A percentile compares a stretch with the other conserved stretches of the same genome.
phyloP scores from a whole-genome alignment of 202 grass and related monocot species.

The Setaria italica region DNA sequence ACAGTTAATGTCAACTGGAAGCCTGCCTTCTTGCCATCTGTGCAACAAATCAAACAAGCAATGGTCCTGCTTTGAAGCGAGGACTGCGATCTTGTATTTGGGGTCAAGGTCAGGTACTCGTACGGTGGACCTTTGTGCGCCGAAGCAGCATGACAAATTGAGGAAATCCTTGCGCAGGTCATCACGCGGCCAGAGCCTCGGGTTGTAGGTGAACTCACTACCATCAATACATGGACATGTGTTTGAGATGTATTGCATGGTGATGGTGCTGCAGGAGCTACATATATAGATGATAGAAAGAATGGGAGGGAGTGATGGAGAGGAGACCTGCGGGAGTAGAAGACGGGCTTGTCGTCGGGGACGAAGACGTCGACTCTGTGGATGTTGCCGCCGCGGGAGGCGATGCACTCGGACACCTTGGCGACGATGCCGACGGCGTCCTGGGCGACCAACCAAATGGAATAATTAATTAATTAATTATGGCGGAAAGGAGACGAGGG shows the following conservation, averaged over 20 bases:
- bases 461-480: too few species aligned
- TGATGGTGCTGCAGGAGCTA: too few species aligned
- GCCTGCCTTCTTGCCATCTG: conserved; percentile 85
- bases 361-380: conserved; percentile 96
- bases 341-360: conserved; percentile 68
- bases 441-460: background rate
- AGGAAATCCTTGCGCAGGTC: conserved; percentile 68
- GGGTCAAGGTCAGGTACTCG: conserved; percentile 79
- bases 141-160: conserved; percentile 60
- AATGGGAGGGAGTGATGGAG: background rate
- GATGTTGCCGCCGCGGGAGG: conserved; percentile 89
- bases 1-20: conserved; percentile 78
- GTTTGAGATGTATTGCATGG: too few species aligned
- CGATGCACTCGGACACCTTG: conserved; percentile 84
- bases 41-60: conserved; percentile 82
- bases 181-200: conserved; percentile 66
- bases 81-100: conserved; percentile 86
- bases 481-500: background rate
- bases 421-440: conserved; percentile 81
- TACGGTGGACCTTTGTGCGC: conserved; percentile 64
- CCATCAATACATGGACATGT: background rate
- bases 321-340: conserved; percentile 78
- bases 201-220: conserved; percentile 77
- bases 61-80: conserved; percentile 69
- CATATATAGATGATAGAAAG: too few species aligned